These are phyloP conservation scores for Haemoproteus tartakovskyi DNA, from an alignment of 169 alveolate species.

Conservation along the genomic window DNA sequence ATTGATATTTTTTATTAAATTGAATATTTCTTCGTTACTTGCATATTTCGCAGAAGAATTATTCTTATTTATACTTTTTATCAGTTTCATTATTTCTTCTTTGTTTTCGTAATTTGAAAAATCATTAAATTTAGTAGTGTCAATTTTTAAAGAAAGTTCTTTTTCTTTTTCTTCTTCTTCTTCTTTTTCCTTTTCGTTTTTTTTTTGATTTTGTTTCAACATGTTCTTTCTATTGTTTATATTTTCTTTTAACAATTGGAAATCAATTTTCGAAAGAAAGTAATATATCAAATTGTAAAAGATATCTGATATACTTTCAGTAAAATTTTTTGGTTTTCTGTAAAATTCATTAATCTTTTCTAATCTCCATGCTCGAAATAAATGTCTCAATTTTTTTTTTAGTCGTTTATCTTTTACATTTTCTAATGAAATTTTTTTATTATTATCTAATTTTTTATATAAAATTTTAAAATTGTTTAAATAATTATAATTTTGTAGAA, in stretches of 20 bases:
- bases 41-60: not conserved
- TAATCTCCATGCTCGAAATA: conserved; percentile 73
- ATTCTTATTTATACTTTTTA: not conserved
- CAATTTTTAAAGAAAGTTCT: too few species aligned
- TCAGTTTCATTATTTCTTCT: not conserved
- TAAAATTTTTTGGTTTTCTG: conserved; percentile 76
- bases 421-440: conserved; percentile 65
- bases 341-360: conserved; percentile 56
- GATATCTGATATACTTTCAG: conserved; percentile 67
- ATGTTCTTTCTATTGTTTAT: conserved; percentile 20
- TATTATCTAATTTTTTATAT: conserved; percentile 54
- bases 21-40: conserved; percentile 12
- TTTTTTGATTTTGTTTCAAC: conserved; percentile 26
- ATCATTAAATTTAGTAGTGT: too few species aligned
- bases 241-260: conserved; percentile 67
- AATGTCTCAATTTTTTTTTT: conserved; percentile 78
- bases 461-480: conserved; percentile 58
- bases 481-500: conserved; percentile 55
- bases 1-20: too few species aligned
- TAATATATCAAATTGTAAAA: conserved; percentile 67
- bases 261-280: conserved; percentile 68
- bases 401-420: conserved; percentile 66
- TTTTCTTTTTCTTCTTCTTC: too few species aligned
- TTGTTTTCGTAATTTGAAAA: not conserved
- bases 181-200: too few species aligned